Conservation (phyloP, 2,329 filamentous ascomycete genomes). For the Amauroascus niger region DNA sequence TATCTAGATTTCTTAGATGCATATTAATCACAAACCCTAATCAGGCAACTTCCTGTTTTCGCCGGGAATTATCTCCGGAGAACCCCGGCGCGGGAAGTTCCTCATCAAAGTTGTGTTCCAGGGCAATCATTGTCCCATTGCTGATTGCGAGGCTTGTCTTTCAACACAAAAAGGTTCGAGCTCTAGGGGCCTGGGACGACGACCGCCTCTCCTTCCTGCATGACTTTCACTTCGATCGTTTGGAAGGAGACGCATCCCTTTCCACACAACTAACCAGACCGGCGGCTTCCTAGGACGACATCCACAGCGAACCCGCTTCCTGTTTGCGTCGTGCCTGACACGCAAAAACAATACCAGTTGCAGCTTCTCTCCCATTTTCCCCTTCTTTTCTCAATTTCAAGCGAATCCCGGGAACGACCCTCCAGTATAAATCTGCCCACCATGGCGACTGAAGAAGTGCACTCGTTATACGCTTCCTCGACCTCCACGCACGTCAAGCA, state of each 20-base stretch:
- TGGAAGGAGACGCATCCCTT: no score
- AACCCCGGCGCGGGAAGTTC: background rate
- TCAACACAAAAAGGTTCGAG: no score
- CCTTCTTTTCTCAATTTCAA: background rate
- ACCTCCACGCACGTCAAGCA: constrained; percentile 1
- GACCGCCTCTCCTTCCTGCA: no score
- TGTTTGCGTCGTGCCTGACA: background rate
- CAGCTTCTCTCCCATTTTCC: background rate
- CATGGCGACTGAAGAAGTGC: constrained; percentile 2
- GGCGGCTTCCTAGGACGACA: background rate
- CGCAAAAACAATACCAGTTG: background rate
- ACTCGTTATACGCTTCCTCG: background rate
- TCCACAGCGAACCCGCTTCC: background rate
- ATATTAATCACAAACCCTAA: background rate
- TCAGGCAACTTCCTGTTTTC: background rate
- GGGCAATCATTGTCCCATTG: no score
- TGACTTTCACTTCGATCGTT: no score
- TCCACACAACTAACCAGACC: background rate
- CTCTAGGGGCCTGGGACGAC: no score
- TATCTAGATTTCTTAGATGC: background rate
- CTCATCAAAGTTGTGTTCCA: background rate
- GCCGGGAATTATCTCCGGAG: background rate
- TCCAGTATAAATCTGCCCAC: background rate
- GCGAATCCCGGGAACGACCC: background rate
- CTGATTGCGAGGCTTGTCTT: no score